Conservation (phyloP, 2,329 filamentous ascomycete genomes). For the Thielaviopsis populi region DNA sequence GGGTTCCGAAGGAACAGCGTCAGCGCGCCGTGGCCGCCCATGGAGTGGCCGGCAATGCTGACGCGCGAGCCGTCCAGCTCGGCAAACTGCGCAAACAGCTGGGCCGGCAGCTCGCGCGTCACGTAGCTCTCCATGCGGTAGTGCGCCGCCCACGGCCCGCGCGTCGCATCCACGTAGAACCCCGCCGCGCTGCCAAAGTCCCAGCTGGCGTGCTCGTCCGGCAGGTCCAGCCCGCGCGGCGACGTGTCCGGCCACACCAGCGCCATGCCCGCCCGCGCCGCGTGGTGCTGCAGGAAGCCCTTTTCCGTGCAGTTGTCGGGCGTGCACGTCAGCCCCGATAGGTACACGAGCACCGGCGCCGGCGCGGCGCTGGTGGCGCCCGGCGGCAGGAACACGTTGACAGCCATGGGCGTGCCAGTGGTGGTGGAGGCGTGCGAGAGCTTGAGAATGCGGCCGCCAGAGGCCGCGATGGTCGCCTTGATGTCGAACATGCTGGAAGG, state of each 20-base stretch:
- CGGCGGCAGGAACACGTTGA: slow-evolving; percentile 83
- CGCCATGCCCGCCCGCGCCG: slow-evolving; percentile 70
- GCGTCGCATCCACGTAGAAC: slow-evolving; percentile 84
- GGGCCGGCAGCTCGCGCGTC: slow-evolving; percentile 66
- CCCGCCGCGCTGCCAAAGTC: slow-evolving; percentile 88
- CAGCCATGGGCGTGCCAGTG: slow-evolving; percentile 76
- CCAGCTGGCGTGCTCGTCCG: slow-evolving; percentile 73
- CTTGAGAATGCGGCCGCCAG: slow-evolving; percentile 90
- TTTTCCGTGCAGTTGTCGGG: slow-evolving; percentile 71
- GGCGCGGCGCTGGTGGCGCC: slow-evolving; percentile 38
- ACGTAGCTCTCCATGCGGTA: slow-evolving; percentile 97
- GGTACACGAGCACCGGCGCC: slow-evolving; percentile 77
- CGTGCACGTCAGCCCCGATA: slow-evolving; percentile 88
- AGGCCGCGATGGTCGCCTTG: slow-evolving; percentile 76
- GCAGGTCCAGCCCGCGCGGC: slow-evolving; percentile 65
- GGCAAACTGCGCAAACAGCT: slow-evolving; percentile 57
- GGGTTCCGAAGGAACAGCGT: slow-evolving; percentile 88
- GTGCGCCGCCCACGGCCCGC: slow-evolving; percentile 54
- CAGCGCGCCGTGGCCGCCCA: slow-evolving; percentile 92
- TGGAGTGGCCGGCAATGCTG: slow-evolving; percentile 84
- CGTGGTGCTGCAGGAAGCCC: slow-evolving; percentile 81
- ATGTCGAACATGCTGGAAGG: slow-evolving; percentile 84
- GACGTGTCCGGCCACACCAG: slow-evolving; percentile 91
- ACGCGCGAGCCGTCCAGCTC: slow-evolving; percentile 55
- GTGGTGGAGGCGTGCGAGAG: slow-evolving; percentile 68